Conservation (phyloP, 2,329 filamentous ascomycete species). For the Xylaria sp. region DNA sequence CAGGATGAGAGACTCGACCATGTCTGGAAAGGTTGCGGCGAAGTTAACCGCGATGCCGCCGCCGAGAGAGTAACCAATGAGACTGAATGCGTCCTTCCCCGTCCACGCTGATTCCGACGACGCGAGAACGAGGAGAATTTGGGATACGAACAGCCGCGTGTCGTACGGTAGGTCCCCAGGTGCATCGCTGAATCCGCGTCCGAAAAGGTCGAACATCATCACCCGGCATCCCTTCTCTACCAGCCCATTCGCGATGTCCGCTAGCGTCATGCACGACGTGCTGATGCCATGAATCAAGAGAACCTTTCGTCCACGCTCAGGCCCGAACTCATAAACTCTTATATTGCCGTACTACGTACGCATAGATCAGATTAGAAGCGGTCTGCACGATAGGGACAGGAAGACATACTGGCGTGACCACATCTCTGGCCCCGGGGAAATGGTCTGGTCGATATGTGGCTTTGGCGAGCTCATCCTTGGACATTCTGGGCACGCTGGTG, state of each 20-base stretch:
- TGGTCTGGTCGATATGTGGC: conserved; percentile 72
- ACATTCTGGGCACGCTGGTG: conserved; percentile 53
- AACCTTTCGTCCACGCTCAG: conserved; percentile 76
- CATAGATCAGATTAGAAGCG: conserved; percentile 11
- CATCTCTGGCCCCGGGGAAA: conserved; percentile 78
- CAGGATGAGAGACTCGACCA: conserved; percentile 77
- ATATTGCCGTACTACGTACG: conserved; percentile 73
- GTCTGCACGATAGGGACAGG: not conserved
- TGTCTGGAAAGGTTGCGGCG: conserved; percentile 74
- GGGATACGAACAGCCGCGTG: conserved; percentile 76
- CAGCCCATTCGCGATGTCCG: conserved; percentile 73
- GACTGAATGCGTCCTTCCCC: conserved; percentile 65
- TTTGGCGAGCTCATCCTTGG: conserved; percentile 52
- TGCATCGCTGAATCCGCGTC: conserved; percentile 73
- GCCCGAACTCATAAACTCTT: conserved; percentile 85
- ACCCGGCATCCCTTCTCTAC: conserved; percentile 78
- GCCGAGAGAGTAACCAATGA: conserved; percentile 85
- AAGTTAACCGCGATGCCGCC: conserved; percentile 82
- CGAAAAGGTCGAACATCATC: conserved; percentile 81
- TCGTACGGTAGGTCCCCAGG: conserved; percentile 76
- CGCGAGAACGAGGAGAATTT: conserved; percentile 76
- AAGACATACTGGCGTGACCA: conserved; percentile 70
- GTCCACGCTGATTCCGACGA: conserved; percentile 79
- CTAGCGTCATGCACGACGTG: conserved; percentile 80
- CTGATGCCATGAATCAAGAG: conserved; percentile 86